Base-by-base conservation (phyloP, 352 stramenopile species). In the Pilasporangium apinafurcum region DNA sequence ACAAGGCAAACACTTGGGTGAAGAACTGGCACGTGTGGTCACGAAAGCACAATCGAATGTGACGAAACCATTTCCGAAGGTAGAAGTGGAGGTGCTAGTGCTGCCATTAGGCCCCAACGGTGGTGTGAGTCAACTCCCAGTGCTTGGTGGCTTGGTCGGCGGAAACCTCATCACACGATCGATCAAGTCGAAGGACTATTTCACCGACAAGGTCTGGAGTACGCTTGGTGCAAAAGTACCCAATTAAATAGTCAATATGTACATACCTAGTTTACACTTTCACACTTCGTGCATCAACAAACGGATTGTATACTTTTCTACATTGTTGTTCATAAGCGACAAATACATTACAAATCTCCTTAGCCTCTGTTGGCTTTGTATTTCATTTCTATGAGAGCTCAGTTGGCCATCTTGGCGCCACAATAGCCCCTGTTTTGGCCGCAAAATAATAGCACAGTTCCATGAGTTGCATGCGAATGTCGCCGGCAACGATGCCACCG, bases 381-480 rank as follows among this genome's bases (percentile, higher is more conserved):
- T n/a, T n/a, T n/a, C n/a, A n/a, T n/a, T n/a, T n/a, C n/a, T n/a
- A n/a, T n/a, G n/a, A n/a, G n/a, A n/a, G n/a, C n/a, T n/a, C n/a
- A n/a, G n/a, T n/a, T n/a, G n/a, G n/a, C n/a, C n/a, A n/a, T n/a
- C n/a, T n/a, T n/a, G n/a, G n/a, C n/a, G n/a, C n/a, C n/a, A n/a
- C n/a, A n/a, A n/a, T n/a, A n/a, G n/a, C 43, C 68, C 70, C 78
- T 2, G 48, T 59, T 45, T 57, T 59, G 22, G 45, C 50, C 1
- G 53, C 62, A 22, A 81, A 73, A 33, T 74, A 66, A 51, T 82
- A 64, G 38, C 61, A 62, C 0, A 53, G 65, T 53, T 80, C 78
- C 45, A 78, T 53, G 8, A 56, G 32, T 22, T 56, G 59, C 27
- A 69, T 82, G 37, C 75, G 42, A 28, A 73, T 50, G 53, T 86